These are phyloP conservation scores for Primulina huaijiensis DNA, from an alignment of 257 asterid species.

Conservation along the genomic window DNA sequence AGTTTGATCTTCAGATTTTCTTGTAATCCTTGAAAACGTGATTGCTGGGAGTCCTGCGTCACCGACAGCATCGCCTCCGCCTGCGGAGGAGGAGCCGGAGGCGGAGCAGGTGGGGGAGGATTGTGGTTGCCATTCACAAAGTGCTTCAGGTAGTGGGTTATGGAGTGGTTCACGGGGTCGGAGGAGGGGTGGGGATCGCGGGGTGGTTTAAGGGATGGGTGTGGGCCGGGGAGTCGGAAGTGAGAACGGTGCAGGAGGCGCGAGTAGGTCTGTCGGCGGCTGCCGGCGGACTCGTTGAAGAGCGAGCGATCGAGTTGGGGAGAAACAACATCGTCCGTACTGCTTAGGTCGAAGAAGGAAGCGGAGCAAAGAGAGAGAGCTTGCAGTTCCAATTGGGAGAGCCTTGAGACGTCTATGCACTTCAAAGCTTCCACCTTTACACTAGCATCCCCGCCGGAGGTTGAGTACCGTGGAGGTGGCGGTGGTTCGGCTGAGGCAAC, in stretches of 20 bases:
- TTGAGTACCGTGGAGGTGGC: constrained; percentile 26
- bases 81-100: constrained; percentile 38
- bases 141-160: constrained; percentile 68
- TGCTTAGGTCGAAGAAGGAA: constrained; percentile 46
- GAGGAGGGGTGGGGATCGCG: constrained; percentile 35
- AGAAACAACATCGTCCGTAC: constrained; percentile 51
- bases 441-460: constrained; percentile 30
- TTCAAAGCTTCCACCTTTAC: constrained; percentile 46
- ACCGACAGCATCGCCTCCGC: constrained; percentile 17
- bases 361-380: constrained; percentile 66
- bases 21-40: constrained; percentile 42
- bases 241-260: constrained; percentile 73
- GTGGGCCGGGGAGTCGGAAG: constrained; percentile 62
- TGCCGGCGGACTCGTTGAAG: constrained; percentile 86
- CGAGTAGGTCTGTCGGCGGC: constrained; percentile 85
- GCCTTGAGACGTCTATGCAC: constrained; percentile 46
- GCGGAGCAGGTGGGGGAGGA: constrained; percentile 67
- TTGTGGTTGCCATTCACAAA: constrained; percentile 42
- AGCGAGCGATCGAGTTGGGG: constrained; percentile 69
- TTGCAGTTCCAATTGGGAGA: constrained; percentile 78
- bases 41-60: constrained; percentile 16
- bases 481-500: constrained; percentile 33
- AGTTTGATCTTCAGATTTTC: constrained; percentile 36
- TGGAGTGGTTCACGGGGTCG: constrained; percentile 70
- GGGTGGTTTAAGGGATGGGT: constrained; percentile 44